Evolutionary conservation across 1,284 basidiomycete genomes (phyloP).

Genomic region (Irpex sp.): DNA sequence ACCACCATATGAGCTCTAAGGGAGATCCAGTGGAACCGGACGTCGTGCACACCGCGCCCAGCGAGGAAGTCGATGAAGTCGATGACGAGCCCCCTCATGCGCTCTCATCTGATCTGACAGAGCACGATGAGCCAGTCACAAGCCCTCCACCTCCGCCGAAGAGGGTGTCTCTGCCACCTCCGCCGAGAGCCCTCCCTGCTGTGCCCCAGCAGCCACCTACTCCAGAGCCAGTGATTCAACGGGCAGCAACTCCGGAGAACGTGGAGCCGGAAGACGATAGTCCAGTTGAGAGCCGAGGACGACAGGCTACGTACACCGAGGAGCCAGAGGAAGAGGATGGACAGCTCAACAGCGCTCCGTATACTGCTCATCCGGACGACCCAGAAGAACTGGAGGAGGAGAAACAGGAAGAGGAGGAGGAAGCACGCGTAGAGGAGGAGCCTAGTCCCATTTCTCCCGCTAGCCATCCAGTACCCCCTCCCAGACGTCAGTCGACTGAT

Average conservation of each 20-base stretch:
- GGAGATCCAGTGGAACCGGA: background rate
- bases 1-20: background rate
- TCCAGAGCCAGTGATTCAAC: background rate
- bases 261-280: background rate
- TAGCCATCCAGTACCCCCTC: background rate
- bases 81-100: background rate
- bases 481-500: background rate
- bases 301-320: background rate
- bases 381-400: background rate
- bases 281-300: background rate
- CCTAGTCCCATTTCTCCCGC: background rate
- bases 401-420: no score
- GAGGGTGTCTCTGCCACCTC: slow-evolving; percentile 6
- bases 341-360: background rate
- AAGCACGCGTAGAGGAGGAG: background rate
- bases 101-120: background rate
- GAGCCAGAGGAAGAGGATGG: background rate
- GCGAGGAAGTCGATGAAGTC: background rate
- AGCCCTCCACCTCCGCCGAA: background rate
- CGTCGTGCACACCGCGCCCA: background rate
- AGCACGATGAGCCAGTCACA: background rate
- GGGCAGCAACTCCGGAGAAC: background rate
- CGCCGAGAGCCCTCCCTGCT: background rate
- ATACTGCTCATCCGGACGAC: background rate
- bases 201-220: background rate